Evolutionary conservation across 73 alveolate species (phyloP), one percentile per base, ranked within the genome.

Genomic region (Paramecium primaurelia): DNA sequence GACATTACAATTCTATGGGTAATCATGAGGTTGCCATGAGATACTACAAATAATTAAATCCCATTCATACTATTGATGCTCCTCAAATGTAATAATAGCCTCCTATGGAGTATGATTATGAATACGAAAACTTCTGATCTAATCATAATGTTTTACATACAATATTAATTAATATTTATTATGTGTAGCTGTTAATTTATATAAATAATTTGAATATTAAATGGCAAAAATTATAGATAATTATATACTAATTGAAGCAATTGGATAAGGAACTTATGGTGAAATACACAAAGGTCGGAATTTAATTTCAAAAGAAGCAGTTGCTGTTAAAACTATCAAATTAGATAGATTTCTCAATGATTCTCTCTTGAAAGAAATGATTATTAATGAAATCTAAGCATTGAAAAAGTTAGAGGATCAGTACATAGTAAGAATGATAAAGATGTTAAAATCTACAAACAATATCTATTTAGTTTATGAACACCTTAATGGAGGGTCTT

Each of bases 211-310:
- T 54, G 32, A 54, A n/a, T 32, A 64, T 73, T 36, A 73, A 71
- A 89, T 89, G 94, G 94, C 94, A 25, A 89, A 89, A 51, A 89
- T 89, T 14, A 89, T 89, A 10, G 92, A 89, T 89, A 89, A 89
- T 64, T 89, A 89, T 51, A 89, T 89, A 8, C 84, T 89, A 42
- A 71, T 89, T 26, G 94, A 89, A 45, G 86, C 45, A 30, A 89
- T 71, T 26, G 75, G 94, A 34, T 58, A 71, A 51, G 94, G 92
- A 18, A 89, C 86, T 9, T 89, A 34, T 89, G 92, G 92, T 28
- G 92, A 89, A 26, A 89, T 71, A 8, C 94, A 89, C 77, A 71
- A 89, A 89, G 92, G 94, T 71, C 45, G 91, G 18, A 88, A 88
- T 47, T 45, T 89, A 22, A 71, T 89, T 45, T 89, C 94, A 0